Evolutionary conservation across 768 basidiomycete genomes (phyloP), one percentile per base, ranked within the genome.

Genomic region (Boletus sp.): DNA sequence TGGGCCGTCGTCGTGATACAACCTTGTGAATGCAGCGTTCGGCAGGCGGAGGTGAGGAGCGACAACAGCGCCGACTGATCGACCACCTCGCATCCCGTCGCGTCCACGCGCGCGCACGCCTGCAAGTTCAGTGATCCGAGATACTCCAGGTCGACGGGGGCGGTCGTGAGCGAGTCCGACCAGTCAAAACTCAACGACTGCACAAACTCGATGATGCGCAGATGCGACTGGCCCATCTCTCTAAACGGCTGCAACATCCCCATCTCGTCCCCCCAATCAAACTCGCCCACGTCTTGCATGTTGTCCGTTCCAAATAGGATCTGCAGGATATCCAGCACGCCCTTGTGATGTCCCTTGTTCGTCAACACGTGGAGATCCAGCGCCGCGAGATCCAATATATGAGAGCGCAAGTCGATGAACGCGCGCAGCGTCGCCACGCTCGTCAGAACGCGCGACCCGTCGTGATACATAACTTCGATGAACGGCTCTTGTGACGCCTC

Each of bases 341-440:
- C 83, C 64, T 90, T 90, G 63, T 80, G 73, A 56, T 92, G 90
- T 0, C 87, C 86, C 63, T 86, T 87, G 67, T 83, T 85, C 2
- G 91, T 92, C 56, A 95, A 78, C 12, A 91, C 83, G 59, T 95
- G 95, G 5, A 97, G 76, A 68, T 98, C 95, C 37, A 98, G 80
- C 1, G 95, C 92, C 24, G 86, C 84, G 24, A 90, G 81, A 62
- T 96, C 90, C 58, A 97, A 82, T 47, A 97, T 83, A 71, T 85
- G 89, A 2, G 94, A 90, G 35, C 93, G 87, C 42, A 93, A 73
- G 15, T 87, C 86, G 11, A 98, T 79, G 80, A 91, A 93, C 0
- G 92, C 80, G 51, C 83, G 80, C 10, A 95, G 72, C 1, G 83
- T 80, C 1, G 85, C 70, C 35, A 89, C 84, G 8, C 85, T 89